These are phyloP conservation scores for Podila verticillata DNA, from an alignment of 192 early-diverging fungal genomes.

Conservation along the genomic window DNA sequence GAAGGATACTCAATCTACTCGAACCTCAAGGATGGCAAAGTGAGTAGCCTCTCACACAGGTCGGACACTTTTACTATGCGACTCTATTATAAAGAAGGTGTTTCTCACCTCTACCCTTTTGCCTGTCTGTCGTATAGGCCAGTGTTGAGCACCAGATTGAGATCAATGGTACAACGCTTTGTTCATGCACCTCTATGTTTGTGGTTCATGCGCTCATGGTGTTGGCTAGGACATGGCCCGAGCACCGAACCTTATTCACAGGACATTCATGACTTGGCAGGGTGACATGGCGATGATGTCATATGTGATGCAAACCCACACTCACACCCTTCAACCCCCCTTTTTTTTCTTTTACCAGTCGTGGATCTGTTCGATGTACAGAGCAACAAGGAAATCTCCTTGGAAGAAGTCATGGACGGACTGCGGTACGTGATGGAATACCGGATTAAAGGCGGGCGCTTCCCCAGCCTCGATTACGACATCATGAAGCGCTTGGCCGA, in stretches of 20 bases:
- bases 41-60: neutral
- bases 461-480: slow-evolving; percentile 78
- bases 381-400: slow-evolving; percentile 71
- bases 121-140: neutral
- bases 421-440: slow-evolving; percentile 96
- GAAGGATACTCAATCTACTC: slow-evolving; percentile 52
- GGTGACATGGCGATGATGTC: no score
- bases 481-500: slow-evolving; percentile 91
- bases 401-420: slow-evolving; percentile 85
- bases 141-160: slow-evolving; percentile 54
- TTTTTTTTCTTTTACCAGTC: slow-evolving; percentile 54
- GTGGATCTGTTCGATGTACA: slow-evolving; percentile 86
- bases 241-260: no score
- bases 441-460: slow-evolving; percentile 86
- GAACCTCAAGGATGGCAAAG: slow-evolving; percentile 48
- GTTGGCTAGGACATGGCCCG: neutral
- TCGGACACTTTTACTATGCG: no score
- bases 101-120: neutral
- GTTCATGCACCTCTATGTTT: no score
- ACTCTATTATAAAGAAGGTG: no score
- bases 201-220: neutral
- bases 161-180: slow-evolving; percentile 34
- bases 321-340: no score
- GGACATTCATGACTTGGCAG: no score
- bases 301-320: no score